Evolutionary conservation across 495 filamentous ascomycete genomes (phyloP), one percentile per base, ranked within the genome.

Genomic region (Penicillium daleae): DNA sequence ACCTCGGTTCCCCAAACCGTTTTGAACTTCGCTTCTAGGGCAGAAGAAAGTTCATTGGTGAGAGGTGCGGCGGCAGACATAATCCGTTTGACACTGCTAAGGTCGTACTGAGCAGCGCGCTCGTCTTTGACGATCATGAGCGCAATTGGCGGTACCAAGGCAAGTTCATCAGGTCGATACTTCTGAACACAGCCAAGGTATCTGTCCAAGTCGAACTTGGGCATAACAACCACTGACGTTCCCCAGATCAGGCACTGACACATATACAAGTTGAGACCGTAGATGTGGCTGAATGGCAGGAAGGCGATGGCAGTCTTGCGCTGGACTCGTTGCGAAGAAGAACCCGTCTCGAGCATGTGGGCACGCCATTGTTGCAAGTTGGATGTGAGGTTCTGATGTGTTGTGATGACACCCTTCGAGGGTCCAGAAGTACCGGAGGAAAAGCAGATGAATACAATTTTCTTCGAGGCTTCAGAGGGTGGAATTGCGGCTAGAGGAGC

Each of bases 241-340:
- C 69, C 69, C 61, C 63, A 65, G 8, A 62, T n/a, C 12, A 69
- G 19, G 24, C 64, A 63, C 19, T 69, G 66, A 24, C 69, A 71
- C 52, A 71, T 61, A 29, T 60, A 71, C 5, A 67, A 27, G 42
- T 62, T 69, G 4, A 71, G 54, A 74, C 88, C 89, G 66, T 94
- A 97, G 64, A 96, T 92, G 71, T 97, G 92, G 70, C 91, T 96
- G 74, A 97, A 93, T 1, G 93, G 93, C 21, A 96, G 74, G 62
- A 96, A 87, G 7, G 86, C 90, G 26, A 96, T 69, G 24, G 92
- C 73, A 32, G 77, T 83, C 63, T 91, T 87, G 0, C 86, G 85
- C 17, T 83, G 66, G 6, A 59, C 32, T 21, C 53, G 59, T 37
- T 67, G 66, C 8, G 59, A 42, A 6, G 57, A 40, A 7, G 37